Evolutionary conservation across 116 monocot genomes (phyloP), one percentile per base, ranked within the genome.

Genomic region (Zostera marina): DNA sequence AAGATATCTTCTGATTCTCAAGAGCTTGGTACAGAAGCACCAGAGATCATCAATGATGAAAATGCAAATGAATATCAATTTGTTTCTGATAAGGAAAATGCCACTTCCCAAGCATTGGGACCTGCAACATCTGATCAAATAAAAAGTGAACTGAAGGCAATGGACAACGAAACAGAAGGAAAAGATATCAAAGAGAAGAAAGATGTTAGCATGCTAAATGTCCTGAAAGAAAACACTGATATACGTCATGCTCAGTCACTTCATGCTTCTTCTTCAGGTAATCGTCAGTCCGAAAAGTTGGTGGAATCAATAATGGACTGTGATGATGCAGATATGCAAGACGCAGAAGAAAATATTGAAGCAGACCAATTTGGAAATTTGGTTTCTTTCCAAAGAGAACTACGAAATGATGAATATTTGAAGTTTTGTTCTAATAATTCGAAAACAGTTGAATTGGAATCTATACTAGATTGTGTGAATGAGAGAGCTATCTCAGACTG

Each of bases 91-190:
- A 59, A n/a, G 42, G 88, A 94, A 51, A 79, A 80, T 58, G 64
- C 80, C 53, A 85, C 76, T 41, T 75, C 81, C 54, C 88, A 93
- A 68, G 84, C 88, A 15, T 72, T 88, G 52, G 93, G 78, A 9
- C 58, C 84, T 41, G 93, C 93, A 41, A 81, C 79, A 42, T 52
- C 75, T 39, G 88, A 94, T 41, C 94, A 94, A 56, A 64, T 76
- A 10, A 58, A 62, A 26, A 59, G 73, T 19, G 64, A 68, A 32
- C 41, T 69, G 17, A 59, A 72, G 22, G 52, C 52, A 9, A 72
- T 68, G 10, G 59, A 76, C 12, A 8, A 22, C 20, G 54, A 42
- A 13, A 49, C 57, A 41, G 70, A 68, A 54, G 75, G 74, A 62
- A 59, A 60, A 60, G 39, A 66, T 53, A 60, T 59, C 38, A 62